These are phyloP conservation scores for Blastobotrys ciferrii DNA, from an alignment of 1,139 yeast species.

Conservation along the genomic window DNA sequence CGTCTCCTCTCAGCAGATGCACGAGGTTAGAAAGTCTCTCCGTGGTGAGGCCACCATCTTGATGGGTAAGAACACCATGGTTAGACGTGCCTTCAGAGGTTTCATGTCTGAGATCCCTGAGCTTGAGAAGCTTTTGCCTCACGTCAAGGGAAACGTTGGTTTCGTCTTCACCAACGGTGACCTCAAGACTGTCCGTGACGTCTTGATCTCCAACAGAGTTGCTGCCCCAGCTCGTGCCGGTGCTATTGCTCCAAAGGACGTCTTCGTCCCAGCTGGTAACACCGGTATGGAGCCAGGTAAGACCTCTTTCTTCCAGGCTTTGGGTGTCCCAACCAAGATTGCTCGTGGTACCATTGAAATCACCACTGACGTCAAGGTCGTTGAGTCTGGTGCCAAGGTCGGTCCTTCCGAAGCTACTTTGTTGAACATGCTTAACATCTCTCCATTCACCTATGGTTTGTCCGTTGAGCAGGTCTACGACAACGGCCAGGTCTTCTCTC, in stretches of 20 bases:
- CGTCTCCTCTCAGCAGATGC: conserved; percentile 99
- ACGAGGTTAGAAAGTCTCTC: conserved; percentile 96
- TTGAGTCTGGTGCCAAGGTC: conserved; percentile 78
- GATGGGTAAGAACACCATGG: conserved; percentile 99
- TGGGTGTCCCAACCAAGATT: conserved; percentile 99
- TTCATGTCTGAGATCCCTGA: conserved; percentile 93
- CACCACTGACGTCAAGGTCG: conserved; percentile 95
- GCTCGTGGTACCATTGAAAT: conserved; percentile 99
- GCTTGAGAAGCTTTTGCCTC: conserved; percentile 91
- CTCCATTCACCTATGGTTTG: conserved; percentile 99
- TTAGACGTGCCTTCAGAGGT: conserved; percentile 99
- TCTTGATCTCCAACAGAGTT: conserved; percentile 85
- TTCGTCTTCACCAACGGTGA: conserved; percentile 98
- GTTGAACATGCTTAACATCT: conserved; percentile 99
- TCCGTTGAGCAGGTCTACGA: conserved; percentile 95
- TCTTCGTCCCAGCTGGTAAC: conserved; percentile 98
- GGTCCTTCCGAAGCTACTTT: conserved; percentile 99
- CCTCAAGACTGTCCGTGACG: conserved; percentile 88
- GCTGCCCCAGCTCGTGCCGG: conserved; percentile 99
- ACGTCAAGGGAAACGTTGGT: conserved; percentile 97
- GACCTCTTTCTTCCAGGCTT: conserved; percentile 99
- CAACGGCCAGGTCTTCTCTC: conserved; percentile 97
- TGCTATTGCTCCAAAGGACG: conserved; percentile 98
- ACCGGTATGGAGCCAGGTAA: conserved; percentile 99
- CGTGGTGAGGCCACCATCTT: conserved; percentile 93